Conservation (phyloP, 2,329 filamentous ascomycete species). For the Dactylella cylindrospora region DNA sequence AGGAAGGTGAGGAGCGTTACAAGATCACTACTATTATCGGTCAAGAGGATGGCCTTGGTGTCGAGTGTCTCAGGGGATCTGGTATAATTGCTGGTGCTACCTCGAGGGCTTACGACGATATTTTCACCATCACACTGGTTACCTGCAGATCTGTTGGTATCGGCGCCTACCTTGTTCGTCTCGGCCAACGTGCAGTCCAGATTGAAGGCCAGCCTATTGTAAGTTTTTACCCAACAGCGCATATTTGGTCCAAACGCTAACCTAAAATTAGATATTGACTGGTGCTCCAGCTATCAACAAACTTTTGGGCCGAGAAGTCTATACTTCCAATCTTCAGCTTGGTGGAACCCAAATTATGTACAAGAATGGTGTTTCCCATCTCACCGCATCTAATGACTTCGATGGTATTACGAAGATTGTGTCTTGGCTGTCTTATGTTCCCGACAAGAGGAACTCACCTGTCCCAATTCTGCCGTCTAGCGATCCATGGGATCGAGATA, state of each 20-base stretch:
- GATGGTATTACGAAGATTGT: conserved; percentile 97
- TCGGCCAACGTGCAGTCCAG: conserved; percentile 97
- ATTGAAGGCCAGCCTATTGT: conserved; percentile 94
- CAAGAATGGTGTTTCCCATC: conserved; percentile 98
- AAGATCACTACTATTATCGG: conserved; percentile 93
- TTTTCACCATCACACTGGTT: conserved; percentile 96
- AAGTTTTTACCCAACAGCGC: conserved; percentile 21
- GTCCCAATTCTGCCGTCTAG: conserved; percentile 85
- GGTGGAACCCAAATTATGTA: conserved; percentile 99
- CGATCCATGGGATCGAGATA: conserved; percentile 90
- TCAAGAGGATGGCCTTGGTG: conserved; percentile 91
- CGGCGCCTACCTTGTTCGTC: conserved; percentile 95
- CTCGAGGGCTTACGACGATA: conserved; percentile 94
- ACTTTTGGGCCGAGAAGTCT: conserved; percentile 93
- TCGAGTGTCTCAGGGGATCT: conserved; percentile 94
- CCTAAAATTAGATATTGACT: conserved; percentile 68
- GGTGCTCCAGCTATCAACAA: conserved; percentile 98
- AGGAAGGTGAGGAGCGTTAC: conserved; percentile 85
- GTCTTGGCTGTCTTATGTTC: conserved; percentile 95
- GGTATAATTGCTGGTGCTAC: conserved; percentile 98
- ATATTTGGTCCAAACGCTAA: conserved; percentile 16
- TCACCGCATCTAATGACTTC: conserved; percentile 97
- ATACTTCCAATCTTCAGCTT: conserved; percentile 97
- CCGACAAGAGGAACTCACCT: conserved; percentile 88
- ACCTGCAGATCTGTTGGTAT: conserved; percentile 99